Conservation (phyloP, 2,329 filamentous ascomycete species). For the Cercospora sp. region DNA sequence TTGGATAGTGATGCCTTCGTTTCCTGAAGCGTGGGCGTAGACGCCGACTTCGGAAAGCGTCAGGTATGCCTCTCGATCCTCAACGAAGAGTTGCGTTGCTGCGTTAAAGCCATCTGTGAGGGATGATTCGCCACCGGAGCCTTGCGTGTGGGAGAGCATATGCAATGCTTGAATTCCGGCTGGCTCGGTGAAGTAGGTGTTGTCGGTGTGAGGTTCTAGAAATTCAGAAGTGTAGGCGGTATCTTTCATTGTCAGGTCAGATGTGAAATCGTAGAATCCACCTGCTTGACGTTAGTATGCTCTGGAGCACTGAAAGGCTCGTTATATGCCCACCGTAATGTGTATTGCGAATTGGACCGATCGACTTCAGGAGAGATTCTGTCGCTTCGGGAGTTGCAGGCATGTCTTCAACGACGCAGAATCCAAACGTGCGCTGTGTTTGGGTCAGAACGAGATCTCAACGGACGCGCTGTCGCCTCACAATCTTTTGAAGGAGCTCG, state of each 20-base stretch:
- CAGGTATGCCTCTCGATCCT: constrained; percentile 59
- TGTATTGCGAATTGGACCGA: constrained; percentile 83
- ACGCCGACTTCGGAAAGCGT: constrained; percentile 60
- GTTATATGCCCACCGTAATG: constrained; percentile 64
- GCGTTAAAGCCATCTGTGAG: constrained; percentile 85
- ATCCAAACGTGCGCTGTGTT: constrained; percentile 60
- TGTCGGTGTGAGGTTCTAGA: constrained; percentile 87
- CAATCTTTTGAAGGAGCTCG: constrained; percentile 31
- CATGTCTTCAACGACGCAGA: constrained; percentile 72
- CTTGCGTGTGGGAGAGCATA: constrained; percentile 73
- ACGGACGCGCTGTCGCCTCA: neutral
- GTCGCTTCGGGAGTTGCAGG: constrained; percentile 71
- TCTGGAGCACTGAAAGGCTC: too few species aligned
- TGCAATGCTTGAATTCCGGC: constrained; percentile 92
- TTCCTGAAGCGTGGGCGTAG: constrained; percentile 82
- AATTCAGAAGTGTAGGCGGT: constrained; percentile 75
- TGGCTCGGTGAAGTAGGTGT: constrained; percentile 91
- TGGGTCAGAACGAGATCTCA: neutral
- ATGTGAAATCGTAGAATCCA: constrained; percentile 82
- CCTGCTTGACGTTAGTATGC: constrained; percentile 31
- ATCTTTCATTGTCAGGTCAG: constrained; percentile 75
- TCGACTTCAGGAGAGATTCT: constrained; percentile 71
- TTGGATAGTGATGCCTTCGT: constrained; percentile 76
- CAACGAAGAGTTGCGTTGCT: constrained; percentile 58
- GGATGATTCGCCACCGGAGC: constrained; percentile 71